Evolutionary conservation across 1,284 basidiomycete species (phyloP), one percentile per base, ranked within the genome.

Genomic region (Ustilago esculenta): DNA sequence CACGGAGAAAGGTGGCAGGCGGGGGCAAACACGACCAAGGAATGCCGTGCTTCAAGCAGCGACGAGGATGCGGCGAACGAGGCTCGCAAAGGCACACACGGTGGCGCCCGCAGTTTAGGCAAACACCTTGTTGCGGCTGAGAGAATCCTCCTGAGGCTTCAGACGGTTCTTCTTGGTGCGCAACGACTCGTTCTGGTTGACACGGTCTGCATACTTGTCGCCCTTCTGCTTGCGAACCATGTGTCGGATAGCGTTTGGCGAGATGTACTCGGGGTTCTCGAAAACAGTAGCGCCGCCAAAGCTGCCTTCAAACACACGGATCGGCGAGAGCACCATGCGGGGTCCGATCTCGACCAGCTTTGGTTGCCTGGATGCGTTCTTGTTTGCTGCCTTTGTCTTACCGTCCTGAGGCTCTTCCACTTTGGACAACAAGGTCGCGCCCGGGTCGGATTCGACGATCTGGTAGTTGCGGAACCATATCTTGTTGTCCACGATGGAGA

Each of bases 391-490:
- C 55, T 72, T 76, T 50, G 74, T 72, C 54, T 66, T 61, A 20
- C 52, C 65, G 24, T 57, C 45, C 29, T 57, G 54, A 89, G 88
- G 48, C 87, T 92, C 70, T 81, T 80, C 21, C 83, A 84, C 45
- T 55, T 63, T 58, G 42, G 59, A 41, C 30, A 77, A 55, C 29
- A 63, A 71, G 34, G 59, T 65, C 41, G 73, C 66, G 52, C 76
- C 73, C 21, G 91, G 90, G 80, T 86, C 86, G 69, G 85, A 85
- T 64, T 87, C 85, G 70, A 87, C 84, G 63, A 87, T 86, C 83
- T 98, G 95, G 85, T 91, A 98, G 84, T 98, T 98, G 71, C 96
- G 88, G 87, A 98, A 98, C 96, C 96, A 99, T 72, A 98, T 92
- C 83, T 97, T 98, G 82, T 88, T 88, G 85, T 99, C 96, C 36